Evolutionary conservation across 1,284 basidiomycete genomes (phyloP).

Genomic region (Anthracocystis panici-leucophaei): DNA sequence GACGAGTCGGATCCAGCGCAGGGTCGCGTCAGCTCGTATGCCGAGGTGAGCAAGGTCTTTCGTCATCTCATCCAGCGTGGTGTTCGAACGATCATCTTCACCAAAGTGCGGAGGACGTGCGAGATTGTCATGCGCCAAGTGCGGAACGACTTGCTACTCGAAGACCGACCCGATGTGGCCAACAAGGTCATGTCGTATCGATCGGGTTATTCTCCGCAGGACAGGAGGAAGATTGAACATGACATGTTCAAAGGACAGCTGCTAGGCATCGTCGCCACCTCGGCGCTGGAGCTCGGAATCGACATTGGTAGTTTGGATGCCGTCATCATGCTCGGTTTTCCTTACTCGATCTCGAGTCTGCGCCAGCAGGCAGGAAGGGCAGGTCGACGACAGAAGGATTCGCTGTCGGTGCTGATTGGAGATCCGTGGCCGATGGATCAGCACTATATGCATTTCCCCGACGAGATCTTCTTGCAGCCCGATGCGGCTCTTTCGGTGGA

Average conservation of each 20-base stretch:
- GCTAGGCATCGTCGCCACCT: conserved; percentile 87
- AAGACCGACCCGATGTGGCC: conserved; percentile 82
- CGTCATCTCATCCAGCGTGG: conserved; percentile 84
- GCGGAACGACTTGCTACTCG: conserved; percentile 78
- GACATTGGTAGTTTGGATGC: conserved; percentile 90
- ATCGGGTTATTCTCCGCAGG: conserved; percentile 79
- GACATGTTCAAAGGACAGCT: conserved; percentile 86
- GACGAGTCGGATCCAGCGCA: conserved; percentile 75
- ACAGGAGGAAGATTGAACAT: conserved; percentile 83
- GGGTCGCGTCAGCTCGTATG: conserved; percentile 77
- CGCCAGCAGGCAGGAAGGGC: conserved; percentile 90
- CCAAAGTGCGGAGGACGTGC: conserved; percentile 85
- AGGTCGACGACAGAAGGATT: conserved; percentile 83
- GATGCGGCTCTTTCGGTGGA: conserved; percentile 80
- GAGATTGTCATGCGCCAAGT: conserved; percentile 86
- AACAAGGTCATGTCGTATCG: conserved; percentile 85
- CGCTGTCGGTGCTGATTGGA: conserved; percentile 82
- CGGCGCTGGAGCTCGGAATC: conserved; percentile 89
- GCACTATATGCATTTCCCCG: conserved; percentile 80
- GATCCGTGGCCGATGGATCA: conserved; percentile 81
- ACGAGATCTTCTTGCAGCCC: conserved; percentile 69
- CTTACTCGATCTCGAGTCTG: conserved; percentile 75
- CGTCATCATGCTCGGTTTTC: conserved; percentile 89
- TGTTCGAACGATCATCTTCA: conserved; percentile 85
- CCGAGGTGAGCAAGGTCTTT: conserved; percentile 82